These are phyloP conservation scores for Gypsophila paniculata DNA, from an alignment of 179 eudicot species.

Conservation along the genomic window DNA sequence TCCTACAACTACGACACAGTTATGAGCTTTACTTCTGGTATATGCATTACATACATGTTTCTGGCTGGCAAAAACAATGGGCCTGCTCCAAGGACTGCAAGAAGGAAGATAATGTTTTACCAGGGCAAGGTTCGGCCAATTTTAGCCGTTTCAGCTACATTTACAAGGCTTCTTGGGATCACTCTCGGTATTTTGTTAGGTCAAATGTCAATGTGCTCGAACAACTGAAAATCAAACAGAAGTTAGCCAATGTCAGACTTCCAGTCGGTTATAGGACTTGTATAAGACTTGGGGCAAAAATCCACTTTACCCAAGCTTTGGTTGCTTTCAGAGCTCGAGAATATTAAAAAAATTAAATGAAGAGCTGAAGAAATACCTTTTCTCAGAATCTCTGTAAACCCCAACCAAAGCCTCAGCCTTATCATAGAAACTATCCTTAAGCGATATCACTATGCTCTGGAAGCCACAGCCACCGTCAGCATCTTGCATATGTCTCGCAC, in stretches of 20 bases:
- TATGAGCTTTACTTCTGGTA: neutral
- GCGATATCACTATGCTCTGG: constrained; percentile 96
- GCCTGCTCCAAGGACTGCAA: constrained; percentile 8
- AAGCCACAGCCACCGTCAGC: constrained; percentile 63
- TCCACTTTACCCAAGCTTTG: neutral
- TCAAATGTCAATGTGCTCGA: constrained; percentile 82
- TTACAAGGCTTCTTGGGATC: constrained; percentile 27
- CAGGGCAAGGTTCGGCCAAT: constrained; percentile 10
- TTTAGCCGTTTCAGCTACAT: constrained; percentile 18
- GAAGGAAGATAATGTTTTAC: neutral
- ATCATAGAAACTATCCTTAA: constrained; percentile 93
- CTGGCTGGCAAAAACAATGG: neutral
- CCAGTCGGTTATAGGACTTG: neutral
- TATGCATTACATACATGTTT: constrained; percentile 27
- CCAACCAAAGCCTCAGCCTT: constrained; percentile 99
- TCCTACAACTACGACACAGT: neutral
- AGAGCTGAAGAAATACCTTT: constrained; percentile 43
- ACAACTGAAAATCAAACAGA: constrained; percentile 51
- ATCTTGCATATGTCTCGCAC: constrained; percentile 47
- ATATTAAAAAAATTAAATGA: neutral
- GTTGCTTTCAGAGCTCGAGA: neutral
- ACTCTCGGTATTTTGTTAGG: constrained; percentile 76
- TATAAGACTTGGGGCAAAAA: neutral
- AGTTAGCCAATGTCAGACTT: constrained; percentile 4
- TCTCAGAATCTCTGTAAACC: constrained; percentile 85